Evolutionary conservation across 371 early-diverging fungal genomes (phyloP), one percentile per base, ranked within the genome.

Genomic region (Mortierella sp.): DNA sequence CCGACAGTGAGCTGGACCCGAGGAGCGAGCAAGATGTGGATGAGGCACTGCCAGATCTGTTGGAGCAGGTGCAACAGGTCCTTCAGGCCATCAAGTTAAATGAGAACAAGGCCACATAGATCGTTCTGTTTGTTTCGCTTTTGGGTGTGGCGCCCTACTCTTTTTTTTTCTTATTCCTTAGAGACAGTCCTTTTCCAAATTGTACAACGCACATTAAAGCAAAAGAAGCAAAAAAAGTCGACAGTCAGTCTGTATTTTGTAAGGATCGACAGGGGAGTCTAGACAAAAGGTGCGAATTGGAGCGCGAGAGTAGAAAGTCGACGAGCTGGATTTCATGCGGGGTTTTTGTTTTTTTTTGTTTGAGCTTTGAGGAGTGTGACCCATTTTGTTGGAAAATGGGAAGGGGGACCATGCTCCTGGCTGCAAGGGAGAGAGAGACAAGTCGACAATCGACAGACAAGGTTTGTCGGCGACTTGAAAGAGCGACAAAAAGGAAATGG

Each of bases 61-160:
- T 85, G 58, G 85, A 85, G 60, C 85, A 85, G 56, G 79, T 85
- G 1, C 82, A 81, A 35, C 85, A 81, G 51, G 85, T 85, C 0
- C 73, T 85, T 16, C 72, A 85, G 58, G 79, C 85, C 29, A 85
- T 85, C 76, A 85, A 85, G 70, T 76, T 85, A 32, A 85, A 85
- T 48, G 85, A 85, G 78, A 49, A 77, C 11, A 29, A 74, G 58
- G 72, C 38, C 6, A 48, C 63, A 35, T 72, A 60, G 56, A 65
- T 38, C 6, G 24, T 27, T 18, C 14, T 60, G 60, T 29, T 60
- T 29, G 55, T 12, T 5, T 32, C 60, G 18, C 35, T 54, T n/a
- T 24, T 21, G 43, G 55, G 11, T 51, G 35, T 21, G 10, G 1
- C 27, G 44, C 14, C 21, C 2, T 29, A 2, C 29, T 6, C 35